Evolutionary conservation across 352 stramenopile genomes (phyloP).

Genomic region (Globisporangium paddicum): DNA sequence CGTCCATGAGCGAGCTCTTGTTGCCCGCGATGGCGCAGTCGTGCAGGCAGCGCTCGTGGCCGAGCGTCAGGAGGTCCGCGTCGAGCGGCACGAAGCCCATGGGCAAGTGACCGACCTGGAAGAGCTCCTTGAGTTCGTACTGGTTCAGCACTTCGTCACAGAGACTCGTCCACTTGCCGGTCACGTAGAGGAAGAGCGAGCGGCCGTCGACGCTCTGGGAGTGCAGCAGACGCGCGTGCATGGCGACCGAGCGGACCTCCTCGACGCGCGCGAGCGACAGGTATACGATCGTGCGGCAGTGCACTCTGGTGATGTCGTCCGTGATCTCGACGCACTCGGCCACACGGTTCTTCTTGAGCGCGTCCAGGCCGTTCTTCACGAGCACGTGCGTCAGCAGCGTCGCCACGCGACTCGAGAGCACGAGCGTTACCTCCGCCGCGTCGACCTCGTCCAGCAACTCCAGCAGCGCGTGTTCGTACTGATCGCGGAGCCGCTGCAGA

Average conservation of each 20-base stretch:
- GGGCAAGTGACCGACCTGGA: conserved; percentile 36
- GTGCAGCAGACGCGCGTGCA: conserved; percentile 34
- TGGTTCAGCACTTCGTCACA: conserved; percentile 38
- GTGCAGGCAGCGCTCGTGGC: conserved; percentile 43
- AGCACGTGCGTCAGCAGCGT: conserved; percentile 62
- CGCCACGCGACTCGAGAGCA: conserved; percentile 49
- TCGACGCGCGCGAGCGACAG: conserved; percentile 32
- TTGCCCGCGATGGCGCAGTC: conserved; percentile 46
- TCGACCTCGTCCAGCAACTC: conserved; percentile 30
- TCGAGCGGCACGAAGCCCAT: conserved; percentile 64
- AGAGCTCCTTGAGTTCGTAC: conserved; percentile 24
- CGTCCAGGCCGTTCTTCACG: conserved; percentile 26
- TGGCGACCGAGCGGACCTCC: conserved; percentile 41
- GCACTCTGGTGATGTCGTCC: conserved; percentile 35
- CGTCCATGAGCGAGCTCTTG: conserved; percentile 41
- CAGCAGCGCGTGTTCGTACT: conserved; percentile 37
- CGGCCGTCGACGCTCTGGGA: conserved; percentile 14
- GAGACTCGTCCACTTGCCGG: conserved; percentile 50
- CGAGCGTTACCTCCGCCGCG: conserved; percentile 34
- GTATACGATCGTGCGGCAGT: conserved; percentile 35
- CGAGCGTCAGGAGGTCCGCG: conserved; percentile 53
- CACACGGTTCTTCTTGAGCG: conserved; percentile 30
- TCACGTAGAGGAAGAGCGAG: conserved; percentile 31
- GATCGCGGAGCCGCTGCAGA: conserved; percentile 26
- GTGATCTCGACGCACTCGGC: conserved; percentile 54